Evolutionary conservation across 108 stramenopile genomes (phyloP).

Genomic region (Skeletonema tropicum): DNA sequence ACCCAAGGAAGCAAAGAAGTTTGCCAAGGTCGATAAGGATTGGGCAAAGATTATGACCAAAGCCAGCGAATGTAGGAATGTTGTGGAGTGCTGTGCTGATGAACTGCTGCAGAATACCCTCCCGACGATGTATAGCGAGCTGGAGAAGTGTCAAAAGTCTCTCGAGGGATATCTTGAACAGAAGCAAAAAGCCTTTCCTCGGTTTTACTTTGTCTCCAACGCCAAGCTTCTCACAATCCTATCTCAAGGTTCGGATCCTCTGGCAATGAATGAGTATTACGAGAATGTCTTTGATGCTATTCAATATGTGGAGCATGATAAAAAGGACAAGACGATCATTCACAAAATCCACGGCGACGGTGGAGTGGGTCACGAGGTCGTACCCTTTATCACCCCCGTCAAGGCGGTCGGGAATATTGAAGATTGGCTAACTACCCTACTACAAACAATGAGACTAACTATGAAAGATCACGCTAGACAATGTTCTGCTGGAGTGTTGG

Average conservation of each 20-base stretch:
- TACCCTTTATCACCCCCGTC: constrained; percentile 74
- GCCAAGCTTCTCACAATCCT: constrained; percentile 89
- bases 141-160: constrained; percentile 92
- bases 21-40: constrained; percentile 92
- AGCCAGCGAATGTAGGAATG: constrained; percentile 75
- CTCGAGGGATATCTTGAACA: constrained; percentile 93
- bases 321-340: constrained; percentile 87
- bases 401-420: constrained; percentile 89
- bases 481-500: constrained; percentile 67
- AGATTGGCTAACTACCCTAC: constrained; percentile 87
- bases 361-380: constrained; percentile 74
- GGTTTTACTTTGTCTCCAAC: constrained; percentile 94
- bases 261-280: constrained; percentile 93
- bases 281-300: constrained; percentile 92
- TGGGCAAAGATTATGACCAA: constrained; percentile 88
- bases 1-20: constrained; percentile 92
- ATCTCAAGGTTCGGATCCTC: constrained; percentile 90
- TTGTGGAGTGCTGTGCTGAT: constrained; percentile 80
- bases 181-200: constrained; percentile 91
- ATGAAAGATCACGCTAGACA: constrained; percentile 78
- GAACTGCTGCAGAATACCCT: constrained; percentile 71
- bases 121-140: constrained; percentile 88
- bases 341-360: constrained; percentile 76
- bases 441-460: constrained; percentile 80
- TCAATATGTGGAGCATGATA: constrained; percentile 87